These are phyloP conservation scores for Penicillium subrubescens DNA, from an alignment of 495 filamentous ascomycete species.

Conservation along the genomic window DNA sequence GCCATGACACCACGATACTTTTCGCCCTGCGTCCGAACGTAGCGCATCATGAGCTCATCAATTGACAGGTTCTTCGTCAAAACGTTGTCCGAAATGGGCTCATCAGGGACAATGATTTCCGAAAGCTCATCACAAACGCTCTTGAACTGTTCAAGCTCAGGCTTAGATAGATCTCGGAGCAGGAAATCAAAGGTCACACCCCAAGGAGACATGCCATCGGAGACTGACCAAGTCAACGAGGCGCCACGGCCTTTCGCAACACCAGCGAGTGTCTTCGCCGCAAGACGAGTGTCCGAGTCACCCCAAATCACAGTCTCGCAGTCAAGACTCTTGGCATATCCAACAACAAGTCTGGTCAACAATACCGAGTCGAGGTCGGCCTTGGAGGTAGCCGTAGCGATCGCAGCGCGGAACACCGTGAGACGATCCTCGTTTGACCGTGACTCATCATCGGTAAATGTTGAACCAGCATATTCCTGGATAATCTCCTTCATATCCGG, in stretches of 20 bases:
- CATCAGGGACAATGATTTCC: slow-evolving; percentile 47
- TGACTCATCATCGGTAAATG: slow-evolving; percentile 33
- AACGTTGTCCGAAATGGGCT: slow-evolving; percentile 49
- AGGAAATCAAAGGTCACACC: slow-evolving; percentile 67
- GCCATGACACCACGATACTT: slow-evolving; percentile 90
- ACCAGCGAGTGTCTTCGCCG: slow-evolving; percentile 81
- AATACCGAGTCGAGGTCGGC: slow-evolving; percentile 72
- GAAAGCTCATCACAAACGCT: slow-evolving; percentile 55
- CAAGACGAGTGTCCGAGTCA: slow-evolving; percentile 83
- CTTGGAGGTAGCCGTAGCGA: slow-evolving; percentile 72
- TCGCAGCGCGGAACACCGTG: slow-evolving; percentile 52
- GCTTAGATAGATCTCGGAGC: slow-evolving; percentile 77
- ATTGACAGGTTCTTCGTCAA: slow-evolving; percentile 71
- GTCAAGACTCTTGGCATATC: slow-evolving; percentile 56
- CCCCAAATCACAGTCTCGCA: slow-evolving; percentile 79
- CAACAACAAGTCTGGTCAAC: slow-evolving; percentile 67
- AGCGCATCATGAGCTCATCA: slow-evolving; percentile 85
- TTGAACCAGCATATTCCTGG: slow-evolving; percentile 27
- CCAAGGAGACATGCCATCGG: slow-evolving; percentile 68
- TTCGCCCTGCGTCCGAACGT: slow-evolving; percentile 83
- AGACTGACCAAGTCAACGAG: slow-evolving; percentile 75
- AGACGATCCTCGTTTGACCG: slow-evolving; percentile 48
- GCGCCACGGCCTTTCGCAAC: slow-evolving; percentile 90
- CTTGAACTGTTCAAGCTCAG: slow-evolving; percentile 70
- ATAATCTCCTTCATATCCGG: slow-evolving; percentile 34